These are phyloP conservation scores for Microsporum canis DNA, from an alignment of 2,329 filamentous ascomycete genomes.

Conservation along the genomic window DNA sequence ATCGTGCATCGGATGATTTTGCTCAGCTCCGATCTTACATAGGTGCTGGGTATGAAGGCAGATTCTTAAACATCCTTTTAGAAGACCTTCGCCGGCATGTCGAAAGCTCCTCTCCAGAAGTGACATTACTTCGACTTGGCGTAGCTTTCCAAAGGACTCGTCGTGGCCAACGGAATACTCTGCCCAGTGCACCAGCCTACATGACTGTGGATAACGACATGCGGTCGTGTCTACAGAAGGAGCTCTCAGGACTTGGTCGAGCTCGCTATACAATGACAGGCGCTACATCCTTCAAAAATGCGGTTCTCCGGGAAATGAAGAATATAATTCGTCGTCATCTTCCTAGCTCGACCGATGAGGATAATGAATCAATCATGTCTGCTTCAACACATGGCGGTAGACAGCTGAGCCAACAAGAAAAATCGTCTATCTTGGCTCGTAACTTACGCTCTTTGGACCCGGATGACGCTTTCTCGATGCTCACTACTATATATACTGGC, in stretches of 20 bases:
- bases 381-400: constrained; percentile 64
- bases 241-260: constrained; percentile 67
- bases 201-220: constrained; percentile 60
- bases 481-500: constrained; percentile 72
- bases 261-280: constrained; percentile 71
- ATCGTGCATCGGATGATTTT: constrained; percentile 68
- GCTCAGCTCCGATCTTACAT: constrained; percentile 65
- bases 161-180: constrained; percentile 53
- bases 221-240: constrained; percentile 56
- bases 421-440: constrained; percentile 73
- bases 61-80: constrained; percentile 67
- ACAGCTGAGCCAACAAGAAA: constrained; percentile 69
- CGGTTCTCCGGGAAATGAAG: constrained; percentile 75
- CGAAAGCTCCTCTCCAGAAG: constrained; percentile 55
- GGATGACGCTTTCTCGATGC: constrained; percentile 71
- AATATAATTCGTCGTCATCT: constrained; percentile 71
- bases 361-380: constrained; percentile 80
- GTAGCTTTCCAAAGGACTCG: constrained; percentile 61
- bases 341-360: constrained; percentile 87
- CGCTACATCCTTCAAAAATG: constrained; percentile 72
- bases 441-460: constrained; percentile 77
- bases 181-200: constrained; percentile 66
- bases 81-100: constrained; percentile 72
- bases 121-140: constrained; percentile 77
- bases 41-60: constrained; percentile 72